A percentile compares a stretch with the other conserved stretches of the same genome.
Evolutionary conservation across 306 rosid genomes (phyloP).

Genomic region (Senna tora): DNA sequence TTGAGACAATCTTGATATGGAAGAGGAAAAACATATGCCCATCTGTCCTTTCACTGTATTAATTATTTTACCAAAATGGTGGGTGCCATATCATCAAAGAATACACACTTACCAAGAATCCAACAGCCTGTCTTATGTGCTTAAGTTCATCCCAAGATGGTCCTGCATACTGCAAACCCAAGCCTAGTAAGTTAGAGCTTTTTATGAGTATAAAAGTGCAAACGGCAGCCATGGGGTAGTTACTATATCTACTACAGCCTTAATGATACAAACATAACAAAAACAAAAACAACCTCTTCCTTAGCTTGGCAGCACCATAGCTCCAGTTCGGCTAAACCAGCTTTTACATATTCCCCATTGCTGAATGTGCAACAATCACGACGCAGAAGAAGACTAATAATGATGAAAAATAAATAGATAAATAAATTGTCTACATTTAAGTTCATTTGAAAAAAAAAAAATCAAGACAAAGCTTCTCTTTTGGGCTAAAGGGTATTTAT

Average conservation of each 20-base stretch:
- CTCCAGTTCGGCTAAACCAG: constrained; percentile 95
- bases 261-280: constrained; percentile 5
- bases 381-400: constrained; percentile 83
- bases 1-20: constrained; percentile 11
- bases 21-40: constrained; percentile 3
- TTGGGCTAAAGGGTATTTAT: not conserved
- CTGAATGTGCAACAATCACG: constrained; percentile 98
- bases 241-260: constrained; percentile 9
- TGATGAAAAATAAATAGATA: constrained; percentile 1
- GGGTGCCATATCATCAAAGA: constrained; percentile 19
- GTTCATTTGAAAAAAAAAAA: constrained; percentile 5
- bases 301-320: constrained; percentile 90
- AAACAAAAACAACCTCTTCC: constrained; percentile 58
- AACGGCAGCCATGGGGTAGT: not conserved
- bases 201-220: not conserved
- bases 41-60: not conserved
- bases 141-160: constrained; percentile 89
- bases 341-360: constrained; percentile 90
- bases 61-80: not conserved
- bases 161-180: constrained; percentile 72
- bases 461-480: not conserved
- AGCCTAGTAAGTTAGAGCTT: constrained; percentile 15
- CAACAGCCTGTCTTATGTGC: constrained; percentile 92
- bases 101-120: constrained; percentile 68
- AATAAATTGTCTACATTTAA: constrained; percentile 24